These are phyloP conservation scores for Cyberlindnera mycetangii DNA, from an alignment of 805 yeast genomes.

Conservation along the genomic window DNA sequence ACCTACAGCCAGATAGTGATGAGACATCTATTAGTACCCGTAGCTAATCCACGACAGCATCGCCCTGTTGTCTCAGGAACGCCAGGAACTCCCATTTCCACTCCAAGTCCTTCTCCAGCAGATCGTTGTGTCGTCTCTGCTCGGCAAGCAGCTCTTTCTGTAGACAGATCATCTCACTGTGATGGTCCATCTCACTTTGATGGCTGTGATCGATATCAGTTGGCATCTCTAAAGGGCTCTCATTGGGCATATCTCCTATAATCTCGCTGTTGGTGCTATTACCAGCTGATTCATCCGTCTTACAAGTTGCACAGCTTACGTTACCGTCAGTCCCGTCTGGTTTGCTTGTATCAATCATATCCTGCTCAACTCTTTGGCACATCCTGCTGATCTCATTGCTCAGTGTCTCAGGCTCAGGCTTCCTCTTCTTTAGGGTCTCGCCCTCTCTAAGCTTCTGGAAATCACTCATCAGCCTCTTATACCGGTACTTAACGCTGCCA, in stretches of 20 bases:
- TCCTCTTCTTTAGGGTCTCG: not conserved
- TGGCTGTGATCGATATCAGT: not conserved
- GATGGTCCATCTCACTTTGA: not conserved
- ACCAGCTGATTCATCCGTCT: too few species aligned
- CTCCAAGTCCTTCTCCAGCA: conserved; percentile 12
- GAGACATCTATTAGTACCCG: too few species aligned
- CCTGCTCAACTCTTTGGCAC: not conserved
- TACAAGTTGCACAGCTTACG: too few species aligned
- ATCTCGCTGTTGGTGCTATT: too few species aligned
- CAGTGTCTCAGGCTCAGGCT: not conserved
- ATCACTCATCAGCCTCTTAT: not conserved
- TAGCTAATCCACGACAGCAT: too few species aligned
- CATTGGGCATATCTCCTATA: too few species aligned
- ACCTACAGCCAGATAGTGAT: too few species aligned
- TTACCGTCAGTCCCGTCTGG: not conserved
- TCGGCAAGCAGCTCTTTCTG: not conserved
- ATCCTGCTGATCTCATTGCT: not conserved
- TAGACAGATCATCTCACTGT: not conserved
- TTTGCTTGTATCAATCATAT: too few species aligned
- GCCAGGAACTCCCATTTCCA: conserved; percentile 11
- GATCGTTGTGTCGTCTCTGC: conserved; percentile 7
- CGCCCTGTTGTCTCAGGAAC: not conserved
- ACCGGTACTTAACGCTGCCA: conserved; percentile 3
- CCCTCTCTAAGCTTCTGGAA: not conserved
- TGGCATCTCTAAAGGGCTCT: not conserved